These are phyloP conservation scores for Pyrenophora seminiperda DNA, from an alignment of 2,329 filamentous ascomycete genomes.

Conservation along the genomic window DNA sequence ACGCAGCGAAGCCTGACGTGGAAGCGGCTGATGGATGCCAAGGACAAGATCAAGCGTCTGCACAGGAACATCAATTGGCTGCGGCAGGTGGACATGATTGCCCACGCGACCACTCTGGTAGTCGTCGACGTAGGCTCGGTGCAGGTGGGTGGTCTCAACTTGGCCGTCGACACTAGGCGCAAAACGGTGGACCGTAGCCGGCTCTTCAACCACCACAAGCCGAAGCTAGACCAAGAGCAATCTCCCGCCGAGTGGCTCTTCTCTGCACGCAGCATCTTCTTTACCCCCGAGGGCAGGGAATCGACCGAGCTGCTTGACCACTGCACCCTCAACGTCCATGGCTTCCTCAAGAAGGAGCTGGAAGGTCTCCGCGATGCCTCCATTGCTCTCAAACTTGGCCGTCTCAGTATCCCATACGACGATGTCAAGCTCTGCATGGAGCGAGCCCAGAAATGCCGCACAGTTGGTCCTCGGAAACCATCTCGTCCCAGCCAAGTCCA, in stretches of 20 bases:
- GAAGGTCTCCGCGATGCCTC: conserved; percentile 90
- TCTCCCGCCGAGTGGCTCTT: conserved; percentile 93
- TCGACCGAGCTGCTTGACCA: conserved; percentile 88
- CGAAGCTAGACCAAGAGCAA: conserved; percentile 60
- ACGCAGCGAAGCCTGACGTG: conserved; percentile 71
- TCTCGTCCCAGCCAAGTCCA: conserved; percentile 52
- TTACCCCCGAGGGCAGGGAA: conserved; percentile 83
- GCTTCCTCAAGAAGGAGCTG: conserved; percentile 80
- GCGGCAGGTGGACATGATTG: conserved; percentile 84
- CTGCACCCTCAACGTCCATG: conserved; percentile 86
- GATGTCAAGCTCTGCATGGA: conserved; percentile 71
- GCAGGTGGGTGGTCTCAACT: conserved; percentile 80
- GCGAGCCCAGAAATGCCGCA: conserved; percentile 57
- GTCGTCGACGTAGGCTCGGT: conserved; percentile 82
- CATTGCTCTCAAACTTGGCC: conserved; percentile 86
- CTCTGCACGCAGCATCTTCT: conserved; percentile 81
- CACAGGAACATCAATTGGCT: conserved; percentile 89
- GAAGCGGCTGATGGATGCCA: conserved; percentile 76
- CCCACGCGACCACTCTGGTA: conserved; percentile 76
- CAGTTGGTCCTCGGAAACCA: conserved; percentile 16
- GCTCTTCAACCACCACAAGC: conserved; percentile 73
- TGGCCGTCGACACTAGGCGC: conserved; percentile 86
- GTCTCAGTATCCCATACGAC: conserved; percentile 88
- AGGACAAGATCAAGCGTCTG: conserved; percentile 83
- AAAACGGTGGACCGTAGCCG: conserved; percentile 91